A percentile compares a stretch with the other conserved stretches of the same genome.
Conservation (phyloP, 371 early-diverging fungal species). For the Smittium culicis region DNA sequence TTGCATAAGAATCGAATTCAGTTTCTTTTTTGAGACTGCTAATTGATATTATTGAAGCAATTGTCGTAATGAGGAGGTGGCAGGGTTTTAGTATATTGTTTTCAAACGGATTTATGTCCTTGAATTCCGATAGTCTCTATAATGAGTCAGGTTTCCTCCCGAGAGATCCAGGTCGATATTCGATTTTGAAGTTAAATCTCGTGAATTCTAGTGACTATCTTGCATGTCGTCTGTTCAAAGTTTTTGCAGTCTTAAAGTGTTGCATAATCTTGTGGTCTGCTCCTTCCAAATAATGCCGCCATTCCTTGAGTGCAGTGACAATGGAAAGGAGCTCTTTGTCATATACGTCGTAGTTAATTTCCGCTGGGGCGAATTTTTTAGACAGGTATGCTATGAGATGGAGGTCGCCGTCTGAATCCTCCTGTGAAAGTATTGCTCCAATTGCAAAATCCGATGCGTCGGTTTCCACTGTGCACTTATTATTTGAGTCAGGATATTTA, state of each 20-base stretch:
- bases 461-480: background rate
- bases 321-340: constrained; percentile 2
- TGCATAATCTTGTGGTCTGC: constrained; percentile 2
- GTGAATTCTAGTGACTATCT: constrained; percentile 8
- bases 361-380: constrained; percentile 7
- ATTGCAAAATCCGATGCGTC: constrained; percentile 8
- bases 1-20: background rate
- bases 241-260: constrained; percentile 9
- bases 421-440: constrained; percentile 6
- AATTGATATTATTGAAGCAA: background rate
- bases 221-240: constrained; percentile 2
- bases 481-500: background rate
- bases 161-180: constrained; percentile 6
- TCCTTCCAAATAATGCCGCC: constrained; percentile 10
- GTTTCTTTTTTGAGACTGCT: background rate
- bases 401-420: background rate
- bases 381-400: background rate
- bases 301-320: constrained; percentile 5
- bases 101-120: background rate
- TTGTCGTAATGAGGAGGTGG: background rate
- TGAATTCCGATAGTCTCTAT: constrained; percentile 9
- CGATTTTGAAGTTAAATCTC: constrained; percentile 12
- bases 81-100: background rate
- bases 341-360: constrained; percentile 1
- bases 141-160: constrained; percentile 12